A percentile compares a stretch with the other conserved stretches of the same genome.
phyloP scores from a whole-genome alignment of 192 early-diverging fungal genomes.

The Coemansia brasiliensis region DNA sequence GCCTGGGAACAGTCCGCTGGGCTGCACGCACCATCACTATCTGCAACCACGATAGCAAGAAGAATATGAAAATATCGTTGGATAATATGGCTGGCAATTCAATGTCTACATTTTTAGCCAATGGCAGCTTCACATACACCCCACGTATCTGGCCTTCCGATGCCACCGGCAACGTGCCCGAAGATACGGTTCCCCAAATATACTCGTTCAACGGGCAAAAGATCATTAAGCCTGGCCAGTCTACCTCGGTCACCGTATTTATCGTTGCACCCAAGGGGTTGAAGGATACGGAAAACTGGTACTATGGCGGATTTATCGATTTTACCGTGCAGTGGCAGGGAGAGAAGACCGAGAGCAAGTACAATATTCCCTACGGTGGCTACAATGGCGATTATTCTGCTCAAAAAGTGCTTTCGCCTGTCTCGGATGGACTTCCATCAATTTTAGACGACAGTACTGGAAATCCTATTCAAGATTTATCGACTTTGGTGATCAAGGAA shows the following conservation, averaged over 20 bases:
- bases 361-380: constrained; percentile 48
- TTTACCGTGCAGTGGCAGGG: constrained; percentile 31
- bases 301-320: constrained; percentile 49
- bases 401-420: constrained; percentile 22
- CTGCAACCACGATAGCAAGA: constrained; percentile 25
- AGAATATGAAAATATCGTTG: constrained; percentile 13
- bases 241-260: constrained; percentile 10
- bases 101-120: constrained; percentile 30
- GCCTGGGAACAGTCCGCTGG: constrained; percentile 15
- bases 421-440: constrained; percentile 13
- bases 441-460: constrained; percentile 10
- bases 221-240: constrained; percentile 31
- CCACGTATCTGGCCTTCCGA: constrained; percentile 29
- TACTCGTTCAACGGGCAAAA: constrained; percentile 2
- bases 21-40: constrained; percentile 27
- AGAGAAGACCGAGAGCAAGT: background rate
- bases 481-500: constrained; percentile 10
- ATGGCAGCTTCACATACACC: constrained; percentile 13
- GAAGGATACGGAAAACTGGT: constrained; percentile 38
- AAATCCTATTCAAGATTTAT: constrained; percentile 10
- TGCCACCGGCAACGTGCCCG: background rate
- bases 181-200: constrained; percentile 15
- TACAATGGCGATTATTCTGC: constrained; percentile 46
- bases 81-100: constrained; percentile 23
- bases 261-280: constrained; percentile 39